phyloP scores from a whole-genome alignment of 2,329 filamentous ascomycete species.

The Periconia sp. region DNA sequence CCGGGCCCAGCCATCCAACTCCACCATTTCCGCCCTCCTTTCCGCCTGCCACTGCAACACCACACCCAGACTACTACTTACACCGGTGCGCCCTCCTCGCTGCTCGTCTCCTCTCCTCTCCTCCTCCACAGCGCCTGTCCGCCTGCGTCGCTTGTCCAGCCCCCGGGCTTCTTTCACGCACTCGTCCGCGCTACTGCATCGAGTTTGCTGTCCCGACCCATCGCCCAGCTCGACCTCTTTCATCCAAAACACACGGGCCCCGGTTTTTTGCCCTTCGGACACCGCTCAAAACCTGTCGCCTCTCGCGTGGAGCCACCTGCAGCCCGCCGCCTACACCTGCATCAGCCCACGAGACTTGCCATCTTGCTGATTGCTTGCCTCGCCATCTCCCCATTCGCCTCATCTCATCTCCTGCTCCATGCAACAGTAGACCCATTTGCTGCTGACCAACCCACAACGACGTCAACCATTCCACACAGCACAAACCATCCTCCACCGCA shows the following conservation, averaged over 20 bases:
- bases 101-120: neutral
- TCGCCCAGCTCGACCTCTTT: constrained; percentile 11
- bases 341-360: constrained; percentile 10
- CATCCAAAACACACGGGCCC: neutral
- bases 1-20: constrained; percentile 20
- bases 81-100: neutral
- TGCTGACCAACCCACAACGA: neutral
- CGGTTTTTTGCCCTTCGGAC: neutral
- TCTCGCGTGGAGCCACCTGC: neutral
- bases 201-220: constrained; percentile 9
- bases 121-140: neutral
- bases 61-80: neutral
- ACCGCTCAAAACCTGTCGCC: constrained; percentile 3
- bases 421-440: constrained; percentile 25
- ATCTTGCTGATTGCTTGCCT: neutral
- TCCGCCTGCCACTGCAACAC: neutral
- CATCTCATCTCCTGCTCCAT: constrained; percentile 24
- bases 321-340: neutral
- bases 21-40: neutral
- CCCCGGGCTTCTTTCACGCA: constrained; percentile 15
- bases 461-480: constrained; percentile 25
- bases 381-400: constrained; percentile 1
- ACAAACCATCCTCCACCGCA: constrained; percentile 11
- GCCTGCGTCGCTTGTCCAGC: constrained; percentile 9
- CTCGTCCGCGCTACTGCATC: constrained; percentile 9